Percentiles rank a stretch among this genome's conserved stretches.
These are phyloP conservation scores for Colletotrichum sp. DNA, from an alignment of 2,329 filamentous ascomycete genomes.

Conservation along the genomic window DNA sequence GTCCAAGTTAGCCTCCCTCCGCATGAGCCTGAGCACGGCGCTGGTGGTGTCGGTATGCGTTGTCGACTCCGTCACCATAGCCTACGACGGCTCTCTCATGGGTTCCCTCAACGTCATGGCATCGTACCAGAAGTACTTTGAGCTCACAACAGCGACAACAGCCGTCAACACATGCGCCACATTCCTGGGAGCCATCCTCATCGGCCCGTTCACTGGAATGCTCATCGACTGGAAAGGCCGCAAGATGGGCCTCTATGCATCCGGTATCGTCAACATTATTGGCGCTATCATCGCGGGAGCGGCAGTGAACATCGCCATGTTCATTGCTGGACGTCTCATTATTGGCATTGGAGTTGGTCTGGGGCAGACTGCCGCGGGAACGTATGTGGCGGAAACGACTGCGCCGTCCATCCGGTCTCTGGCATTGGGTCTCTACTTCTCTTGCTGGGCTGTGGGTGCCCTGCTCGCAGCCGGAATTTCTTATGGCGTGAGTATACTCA, in stretches of 20 bases:
- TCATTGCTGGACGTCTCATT: constrained; percentile 61
- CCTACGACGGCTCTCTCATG: constrained; percentile 41
- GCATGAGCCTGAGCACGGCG: constrained; percentile 23
- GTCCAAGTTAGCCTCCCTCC: neutral
- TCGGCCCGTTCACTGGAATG: constrained; percentile 51
- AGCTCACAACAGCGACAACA: constrained; percentile 48
- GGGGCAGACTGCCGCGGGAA: constrained; percentile 69
- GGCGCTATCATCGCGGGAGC: constrained; percentile 65
- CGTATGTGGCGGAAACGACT: constrained; percentile 74
- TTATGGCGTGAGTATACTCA: neutral
- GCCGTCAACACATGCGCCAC: constrained; percentile 57
- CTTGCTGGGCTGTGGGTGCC: constrained; percentile 74
- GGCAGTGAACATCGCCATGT: constrained; percentile 58
- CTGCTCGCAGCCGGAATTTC: constrained; percentile 14
- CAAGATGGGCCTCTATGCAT: constrained; percentile 47
- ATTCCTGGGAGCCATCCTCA: constrained; percentile 56
- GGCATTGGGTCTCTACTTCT: constrained; percentile 67
- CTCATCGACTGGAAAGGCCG: constrained; percentile 55
- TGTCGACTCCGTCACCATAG: constrained; percentile 30
- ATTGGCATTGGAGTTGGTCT: constrained; percentile 71
- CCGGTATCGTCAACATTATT: constrained; percentile 53
- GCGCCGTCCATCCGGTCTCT: constrained; percentile 61
- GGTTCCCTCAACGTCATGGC: constrained; percentile 43
- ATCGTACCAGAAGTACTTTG: constrained; percentile 57
- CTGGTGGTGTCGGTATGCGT: constrained; percentile 29